Conservation (phyloP, 768 basidiomycete species). For the Tephrocybe sp. region DNA sequence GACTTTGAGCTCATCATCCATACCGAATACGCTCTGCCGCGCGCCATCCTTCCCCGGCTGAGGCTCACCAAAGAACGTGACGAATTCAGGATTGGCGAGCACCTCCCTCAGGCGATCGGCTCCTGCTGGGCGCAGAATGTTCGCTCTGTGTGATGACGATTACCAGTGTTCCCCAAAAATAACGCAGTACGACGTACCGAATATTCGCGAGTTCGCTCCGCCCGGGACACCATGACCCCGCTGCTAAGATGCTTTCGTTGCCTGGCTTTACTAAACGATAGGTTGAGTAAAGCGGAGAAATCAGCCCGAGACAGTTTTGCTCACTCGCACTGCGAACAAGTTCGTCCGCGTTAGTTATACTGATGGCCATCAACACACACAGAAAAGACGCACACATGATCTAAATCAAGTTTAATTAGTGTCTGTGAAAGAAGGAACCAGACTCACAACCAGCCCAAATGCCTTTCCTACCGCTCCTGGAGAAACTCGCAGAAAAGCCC, state of each 20-base stretch:
- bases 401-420: too few relatives aligned
- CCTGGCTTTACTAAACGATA: slow-evolving; percentile 58
- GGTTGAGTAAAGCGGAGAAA: too few relatives aligned
- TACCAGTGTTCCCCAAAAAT: neutral
- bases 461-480: slow-evolving; percentile 87
- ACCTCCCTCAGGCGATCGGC: slow-evolving; percentile 56
- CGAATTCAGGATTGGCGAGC: slow-evolving; percentile 72
- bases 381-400: slow-evolving; percentile 57
- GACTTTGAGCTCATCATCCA: slow-evolving; percentile 84
- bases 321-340: slow-evolving; percentile 10
- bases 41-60: slow-evolving; percentile 59
- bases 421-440: neutral
- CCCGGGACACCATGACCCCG: slow-evolving; percentile 77
- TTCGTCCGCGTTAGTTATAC: neutral
- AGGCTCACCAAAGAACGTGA: slow-evolving; percentile 73
- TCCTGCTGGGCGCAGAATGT: slow-evolving; percentile 59
- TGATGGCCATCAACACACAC: neutral
- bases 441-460: slow-evolving; percentile 82
- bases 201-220: slow-evolving; percentile 80
- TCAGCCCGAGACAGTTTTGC: neutral
- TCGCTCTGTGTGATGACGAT: slow-evolving; percentile 38
- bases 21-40: slow-evolving; percentile 79
- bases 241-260: slow-evolving; percentile 71
- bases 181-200: slow-evolving; percentile 40
- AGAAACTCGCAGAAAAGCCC: slow-evolving; percentile 79